Conservation (phyloP, 176 grass and related monocot species). For the Oropetium thomaeum region DNA sequence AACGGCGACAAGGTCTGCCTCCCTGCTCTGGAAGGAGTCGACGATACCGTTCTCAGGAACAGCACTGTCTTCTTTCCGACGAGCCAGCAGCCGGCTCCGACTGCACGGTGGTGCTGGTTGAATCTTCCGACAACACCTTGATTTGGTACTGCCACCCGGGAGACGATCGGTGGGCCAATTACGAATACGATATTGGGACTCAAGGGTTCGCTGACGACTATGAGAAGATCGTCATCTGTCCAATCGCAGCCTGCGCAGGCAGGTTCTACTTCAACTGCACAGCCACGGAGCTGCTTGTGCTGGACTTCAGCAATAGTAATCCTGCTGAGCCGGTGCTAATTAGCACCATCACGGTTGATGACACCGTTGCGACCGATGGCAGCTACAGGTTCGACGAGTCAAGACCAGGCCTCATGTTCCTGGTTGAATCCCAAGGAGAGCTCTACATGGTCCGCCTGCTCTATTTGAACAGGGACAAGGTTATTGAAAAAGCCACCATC, state of each 20-base stretch:
- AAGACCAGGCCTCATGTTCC: not conserved
- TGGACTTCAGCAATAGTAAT: not conserved
- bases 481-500: not conserved
- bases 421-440: slow-evolving; percentile 7
- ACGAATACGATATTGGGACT: not conserved
- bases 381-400: not conserved
- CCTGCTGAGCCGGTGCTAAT: not conserved
- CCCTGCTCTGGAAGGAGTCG: not conserved
- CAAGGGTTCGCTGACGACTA: not conserved
- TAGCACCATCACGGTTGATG: not conserved
- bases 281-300: not conserved
- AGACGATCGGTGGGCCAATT: not conserved
- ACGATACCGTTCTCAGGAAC: not conserved
- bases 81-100: not conserved
- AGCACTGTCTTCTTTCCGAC: slow-evolving; percentile 10
- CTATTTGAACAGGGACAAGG: not conserved
- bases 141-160: not conserved
- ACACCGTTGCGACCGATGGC: not conserved
- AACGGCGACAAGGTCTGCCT: not conserved
- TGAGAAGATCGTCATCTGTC: not conserved
- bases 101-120: not conserved
- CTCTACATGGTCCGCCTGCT: not conserved
- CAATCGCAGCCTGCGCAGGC: not conserved
- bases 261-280: not conserved
- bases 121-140: not conserved